Conservation (phyloP, 2,329 filamentous ascomycete genomes). For the Fusarium dlaminii region DNA sequence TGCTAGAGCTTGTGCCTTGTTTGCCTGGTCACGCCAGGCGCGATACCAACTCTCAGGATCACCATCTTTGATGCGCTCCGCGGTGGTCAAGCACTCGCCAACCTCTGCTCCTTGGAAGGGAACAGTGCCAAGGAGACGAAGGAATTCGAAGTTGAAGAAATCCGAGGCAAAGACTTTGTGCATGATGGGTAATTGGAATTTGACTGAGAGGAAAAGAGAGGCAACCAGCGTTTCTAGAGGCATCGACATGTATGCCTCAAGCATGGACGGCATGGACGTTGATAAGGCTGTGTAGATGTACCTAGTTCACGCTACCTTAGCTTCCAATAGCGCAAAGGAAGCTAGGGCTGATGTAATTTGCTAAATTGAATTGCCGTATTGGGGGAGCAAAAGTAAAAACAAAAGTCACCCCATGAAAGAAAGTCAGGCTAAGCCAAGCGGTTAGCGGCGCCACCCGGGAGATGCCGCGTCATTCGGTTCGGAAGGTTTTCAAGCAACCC, state of each 20-base stretch:
- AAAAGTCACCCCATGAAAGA: neutral
- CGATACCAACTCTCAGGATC: conserved; percentile 53
- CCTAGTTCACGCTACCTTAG: neutral
- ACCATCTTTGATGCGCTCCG: conserved; percentile 48
- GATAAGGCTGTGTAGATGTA: neutral
- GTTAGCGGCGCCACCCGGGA: neutral
- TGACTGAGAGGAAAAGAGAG: neutral
- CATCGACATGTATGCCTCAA: neutral
- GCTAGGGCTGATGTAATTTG: neutral
- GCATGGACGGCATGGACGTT: neutral
- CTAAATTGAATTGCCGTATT: neutral
- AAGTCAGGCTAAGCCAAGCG: neutral
- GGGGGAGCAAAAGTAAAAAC: neutral
- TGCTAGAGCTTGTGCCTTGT: conserved; percentile 47
- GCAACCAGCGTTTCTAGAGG: neutral
- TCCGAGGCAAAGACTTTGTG: conserved; percentile 42
- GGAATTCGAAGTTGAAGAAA: conserved; percentile 54
- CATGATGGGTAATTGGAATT: conserved; percentile 34
- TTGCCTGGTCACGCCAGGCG: conserved; percentile 46
- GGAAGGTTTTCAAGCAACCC: neutral
- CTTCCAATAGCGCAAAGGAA: neutral
- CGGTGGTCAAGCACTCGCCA: conserved; percentile 52
- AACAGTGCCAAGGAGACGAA: conserved; percentile 52
- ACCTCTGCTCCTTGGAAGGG: conserved; percentile 50
- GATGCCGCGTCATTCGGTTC: neutral